phyloP scores from a whole-genome alignment of 2,329 filamentous ascomycete genomes.

The Colletotrichum cereale region DNA sequence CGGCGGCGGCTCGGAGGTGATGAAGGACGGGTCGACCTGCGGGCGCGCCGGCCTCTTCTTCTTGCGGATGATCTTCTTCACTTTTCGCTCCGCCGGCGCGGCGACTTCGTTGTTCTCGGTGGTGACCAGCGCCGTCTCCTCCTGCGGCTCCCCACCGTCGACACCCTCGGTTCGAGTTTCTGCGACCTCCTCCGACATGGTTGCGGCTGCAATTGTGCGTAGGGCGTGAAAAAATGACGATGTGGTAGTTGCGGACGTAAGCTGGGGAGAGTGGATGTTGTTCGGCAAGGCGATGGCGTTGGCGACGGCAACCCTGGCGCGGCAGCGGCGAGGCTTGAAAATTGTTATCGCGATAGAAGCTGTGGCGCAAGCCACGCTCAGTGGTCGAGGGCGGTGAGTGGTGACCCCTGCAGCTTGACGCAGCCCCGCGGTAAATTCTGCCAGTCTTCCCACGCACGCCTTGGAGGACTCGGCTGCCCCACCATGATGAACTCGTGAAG shows the following conservation, averaged over 20 bases:
- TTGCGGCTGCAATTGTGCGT: not conserved
- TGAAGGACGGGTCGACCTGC: conserved; percentile 87
- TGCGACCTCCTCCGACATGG: conserved; percentile 35
- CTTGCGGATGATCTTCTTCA: conserved; percentile 92
- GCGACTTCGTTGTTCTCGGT: conserved; percentile 59
- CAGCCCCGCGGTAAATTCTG: conserved; percentile 41
- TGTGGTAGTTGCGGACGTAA: not conserved
- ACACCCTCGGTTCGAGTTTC: conserved; percentile 19
- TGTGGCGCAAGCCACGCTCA: conserved; percentile 31
- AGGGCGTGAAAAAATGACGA: not conserved
- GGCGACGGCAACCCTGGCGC: conserved; percentile 9
- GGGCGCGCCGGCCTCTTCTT: conserved; percentile 91
- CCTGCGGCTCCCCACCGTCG: conserved; percentile 15
- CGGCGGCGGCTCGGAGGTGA: conserved; percentile 86
- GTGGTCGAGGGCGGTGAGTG: conserved; percentile 23
- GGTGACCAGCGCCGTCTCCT: conserved; percentile 48
- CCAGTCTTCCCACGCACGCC: conserved; percentile 28
- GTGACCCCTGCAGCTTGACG: conserved; percentile 24
- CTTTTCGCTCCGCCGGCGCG: conserved; percentile 68
- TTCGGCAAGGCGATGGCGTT: conserved; percentile 2
- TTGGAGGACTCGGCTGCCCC: conserved; percentile 33
- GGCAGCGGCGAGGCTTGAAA: conserved; percentile 20
- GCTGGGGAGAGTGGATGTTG: conserved; percentile 1
- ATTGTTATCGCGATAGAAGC: conserved; percentile 35
- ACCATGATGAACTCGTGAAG: conserved; percentile 38